These are phyloP conservation scores for Suhomyces yuchorum DNA, from an alignment of 1,139 yeast species.

Conservation along the genomic window DNA sequence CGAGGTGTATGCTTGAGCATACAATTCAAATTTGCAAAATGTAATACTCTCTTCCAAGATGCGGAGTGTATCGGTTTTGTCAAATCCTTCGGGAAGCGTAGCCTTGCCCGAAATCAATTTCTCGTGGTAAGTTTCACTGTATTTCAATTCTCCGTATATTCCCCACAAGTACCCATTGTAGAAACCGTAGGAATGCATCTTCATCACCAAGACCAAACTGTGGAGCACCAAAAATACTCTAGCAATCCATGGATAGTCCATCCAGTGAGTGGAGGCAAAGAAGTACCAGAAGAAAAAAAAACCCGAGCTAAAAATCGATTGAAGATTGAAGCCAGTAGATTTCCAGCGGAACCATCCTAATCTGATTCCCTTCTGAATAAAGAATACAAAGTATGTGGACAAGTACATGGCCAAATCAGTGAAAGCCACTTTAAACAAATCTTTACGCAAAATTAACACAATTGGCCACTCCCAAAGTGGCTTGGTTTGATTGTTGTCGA, in stretches of 20 bases:
- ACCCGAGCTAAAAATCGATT: slow-evolving; percentile 54
- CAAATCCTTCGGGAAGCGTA: slow-evolving; percentile 20
- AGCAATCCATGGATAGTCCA: slow-evolving; percentile 81
- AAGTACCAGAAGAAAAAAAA: slow-evolving; percentile 53
- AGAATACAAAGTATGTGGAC: slow-evolving; percentile 55
- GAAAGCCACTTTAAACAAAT: slow-evolving; percentile 61
- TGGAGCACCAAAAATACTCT: slow-evolving; percentile 80
- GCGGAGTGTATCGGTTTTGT: slow-evolving; percentile 27
- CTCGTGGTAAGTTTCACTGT: slow-evolving; percentile 40
- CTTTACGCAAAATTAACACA: slow-evolving; percentile 51
- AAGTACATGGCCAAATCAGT: slow-evolving; percentile 74
- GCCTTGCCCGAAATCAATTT: slow-evolving; percentile 22
- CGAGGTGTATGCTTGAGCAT: slow-evolving; percentile 44
- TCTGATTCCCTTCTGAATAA: slow-evolving; percentile 55
- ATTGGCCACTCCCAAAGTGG: slow-evolving; percentile 51
- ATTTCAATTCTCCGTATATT: slow-evolving; percentile 56
- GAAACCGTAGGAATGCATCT: slow-evolving; percentile 86
- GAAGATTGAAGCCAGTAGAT: slow-evolving; percentile 59
- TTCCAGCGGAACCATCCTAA: slow-evolving; percentile 55
- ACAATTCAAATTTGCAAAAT: slow-evolving; percentile 66
- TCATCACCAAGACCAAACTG: slow-evolving; percentile 85
- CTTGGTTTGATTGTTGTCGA: slow-evolving; percentile 23
- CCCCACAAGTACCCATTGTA: slow-evolving; percentile 88
- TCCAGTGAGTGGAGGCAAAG: slow-evolving; percentile 49
- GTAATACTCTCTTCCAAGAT: slow-evolving; percentile 50